Conservation (phyloP, 768 basidiomycete genomes). For the Naematelia encephala region DNA sequence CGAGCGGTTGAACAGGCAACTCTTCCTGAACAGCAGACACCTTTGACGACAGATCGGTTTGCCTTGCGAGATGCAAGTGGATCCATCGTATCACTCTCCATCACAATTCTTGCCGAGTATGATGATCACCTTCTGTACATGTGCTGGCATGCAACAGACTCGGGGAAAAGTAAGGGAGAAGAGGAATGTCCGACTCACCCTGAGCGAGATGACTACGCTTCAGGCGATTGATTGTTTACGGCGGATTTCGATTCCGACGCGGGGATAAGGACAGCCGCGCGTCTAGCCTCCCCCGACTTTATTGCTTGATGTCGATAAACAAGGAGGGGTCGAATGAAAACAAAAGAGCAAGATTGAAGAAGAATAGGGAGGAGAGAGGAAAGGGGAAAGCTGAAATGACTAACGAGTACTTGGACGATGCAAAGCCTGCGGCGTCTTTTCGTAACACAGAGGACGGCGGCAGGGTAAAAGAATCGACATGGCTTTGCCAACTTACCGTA, state of each 20-base stretch:
- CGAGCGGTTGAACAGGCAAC: not conserved
- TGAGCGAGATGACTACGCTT: not conserved
- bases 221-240: not conserved
- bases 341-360: not conserved
- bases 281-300: constrained; percentile 3
- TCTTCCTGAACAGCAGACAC: too few relatives aligned
- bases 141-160: constrained; percentile 3
- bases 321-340: constrained; percentile 3
- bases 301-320: not conserved
- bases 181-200: too few relatives aligned
- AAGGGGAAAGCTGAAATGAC: not conserved
- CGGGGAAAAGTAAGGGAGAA: too few relatives aligned
- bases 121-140: not conserved
- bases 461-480: too few relatives aligned
- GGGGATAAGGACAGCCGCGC: not conserved
- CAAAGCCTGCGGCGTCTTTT: too few relatives aligned
- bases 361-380: not conserved
- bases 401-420: too few relatives aligned
- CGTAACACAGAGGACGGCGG: not conserved
- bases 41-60: too few relatives aligned
- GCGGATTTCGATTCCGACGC: not conserved
- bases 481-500: not conserved
- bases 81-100: too few relatives aligned
- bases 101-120: not conserved
- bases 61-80: too few relatives aligned